These are phyloP conservation scores for Penicillium olsonii DNA, from an alignment of 2,329 filamentous ascomycete species.

Conservation along the genomic window DNA sequence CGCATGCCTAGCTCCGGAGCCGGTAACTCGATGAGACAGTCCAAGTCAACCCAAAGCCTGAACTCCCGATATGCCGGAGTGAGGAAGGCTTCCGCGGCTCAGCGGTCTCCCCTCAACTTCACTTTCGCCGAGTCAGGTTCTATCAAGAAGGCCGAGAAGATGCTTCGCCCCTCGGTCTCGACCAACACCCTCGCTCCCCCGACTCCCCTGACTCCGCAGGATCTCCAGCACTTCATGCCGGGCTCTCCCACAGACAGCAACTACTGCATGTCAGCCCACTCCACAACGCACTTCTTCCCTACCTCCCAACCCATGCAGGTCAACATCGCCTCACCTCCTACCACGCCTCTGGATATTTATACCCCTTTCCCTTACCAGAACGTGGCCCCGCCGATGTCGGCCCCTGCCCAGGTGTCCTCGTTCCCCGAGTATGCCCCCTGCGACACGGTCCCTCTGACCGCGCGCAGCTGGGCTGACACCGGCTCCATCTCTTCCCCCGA, in stretches of 20 bases:
- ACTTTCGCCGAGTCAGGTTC: slow-evolving; percentile 47
- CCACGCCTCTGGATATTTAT: slow-evolving; percentile 46
- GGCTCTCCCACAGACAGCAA: slow-evolving; percentile 40
- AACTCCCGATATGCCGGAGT: slow-evolving; percentile 49
- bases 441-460: slow-evolving; percentile 40
- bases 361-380: slow-evolving; percentile 40
- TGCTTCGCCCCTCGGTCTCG: slow-evolving; percentile 38
- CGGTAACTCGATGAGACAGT: slow-evolving; percentile 46
- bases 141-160: slow-evolving; percentile 36
- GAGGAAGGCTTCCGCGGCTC: slow-evolving; percentile 47
- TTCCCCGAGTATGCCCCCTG: slow-evolving; percentile 45
- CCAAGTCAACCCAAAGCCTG: slow-evolving; percentile 49
- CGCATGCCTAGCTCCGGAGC: slow-evolving; percentile 35
- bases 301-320: slow-evolving; percentile 43
- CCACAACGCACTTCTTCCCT: slow-evolving; percentile 37
- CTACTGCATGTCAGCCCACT: slow-evolving; percentile 40
- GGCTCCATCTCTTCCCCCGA: slow-evolving; percentile 45
- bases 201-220: slow-evolving; percentile 47
- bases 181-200: slow-evolving; percentile 42
- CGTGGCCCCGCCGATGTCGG: slow-evolving; percentile 44
- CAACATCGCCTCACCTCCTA: slow-evolving; percentile 46
- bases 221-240: slow-evolving; percentile 44
- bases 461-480: slow-evolving; percentile 45
- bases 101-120: slow-evolving; percentile 50
- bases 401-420: slow-evolving; percentile 44